phyloP scores from a whole-genome alignment of 768 basidiomycete species.

The Pisolithus microcarpus region DNA sequence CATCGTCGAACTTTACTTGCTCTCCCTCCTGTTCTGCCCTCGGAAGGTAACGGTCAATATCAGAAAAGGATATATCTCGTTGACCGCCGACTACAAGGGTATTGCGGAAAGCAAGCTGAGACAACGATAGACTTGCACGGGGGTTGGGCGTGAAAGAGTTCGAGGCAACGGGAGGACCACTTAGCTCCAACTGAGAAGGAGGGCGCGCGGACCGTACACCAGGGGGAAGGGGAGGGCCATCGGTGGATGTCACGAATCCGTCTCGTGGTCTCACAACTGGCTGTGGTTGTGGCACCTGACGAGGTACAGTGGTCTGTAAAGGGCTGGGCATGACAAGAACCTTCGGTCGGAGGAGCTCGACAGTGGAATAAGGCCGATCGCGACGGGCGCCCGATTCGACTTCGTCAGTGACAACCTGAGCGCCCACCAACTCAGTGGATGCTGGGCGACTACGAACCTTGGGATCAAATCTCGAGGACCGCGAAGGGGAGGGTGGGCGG shows the following conservation, averaged over 20 bases:
- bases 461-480: slow-evolving; percentile 75
- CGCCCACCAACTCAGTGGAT: slow-evolving; percentile 62
- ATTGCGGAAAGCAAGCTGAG: slow-evolving; percentile 83
- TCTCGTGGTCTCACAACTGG: slow-evolving; percentile 34
- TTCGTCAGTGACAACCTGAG: slow-evolving; percentile 55
- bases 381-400: slow-evolving; percentile 26
- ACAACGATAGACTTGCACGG: slow-evolving; percentile 61
- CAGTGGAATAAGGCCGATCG: slow-evolving; percentile 62
- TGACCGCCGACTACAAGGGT: slow-evolving; percentile 66
- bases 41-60: slow-evolving; percentile 55
- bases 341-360: slow-evolving; percentile 81
- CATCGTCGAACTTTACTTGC: slow-evolving; percentile 49
- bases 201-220: slow-evolving; percentile 57
- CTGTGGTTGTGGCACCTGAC: slow-evolving; percentile 23
- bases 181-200: slow-evolving; percentile 32
- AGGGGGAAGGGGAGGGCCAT: slow-evolving; percentile 73
- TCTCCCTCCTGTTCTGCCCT: slow-evolving; percentile 76
- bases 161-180: slow-evolving; percentile 38
- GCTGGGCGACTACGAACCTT: slow-evolving; percentile 57
- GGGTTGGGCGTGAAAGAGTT: slow-evolving; percentile 77
- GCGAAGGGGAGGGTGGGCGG: slow-evolving; percentile 51
- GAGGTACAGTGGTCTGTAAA: slow-evolving; percentile 45
- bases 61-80: slow-evolving; percentile 53
- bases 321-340: slow-evolving; percentile 94
- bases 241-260: slow-evolving; percentile 57